A percentile compares a stretch with the other conserved stretches of the same genome.
These are phyloP conservation scores for Graphium sp. DNA, from an alignment of 2,329 filamentous ascomycete species.

Conservation along the genomic window DNA sequence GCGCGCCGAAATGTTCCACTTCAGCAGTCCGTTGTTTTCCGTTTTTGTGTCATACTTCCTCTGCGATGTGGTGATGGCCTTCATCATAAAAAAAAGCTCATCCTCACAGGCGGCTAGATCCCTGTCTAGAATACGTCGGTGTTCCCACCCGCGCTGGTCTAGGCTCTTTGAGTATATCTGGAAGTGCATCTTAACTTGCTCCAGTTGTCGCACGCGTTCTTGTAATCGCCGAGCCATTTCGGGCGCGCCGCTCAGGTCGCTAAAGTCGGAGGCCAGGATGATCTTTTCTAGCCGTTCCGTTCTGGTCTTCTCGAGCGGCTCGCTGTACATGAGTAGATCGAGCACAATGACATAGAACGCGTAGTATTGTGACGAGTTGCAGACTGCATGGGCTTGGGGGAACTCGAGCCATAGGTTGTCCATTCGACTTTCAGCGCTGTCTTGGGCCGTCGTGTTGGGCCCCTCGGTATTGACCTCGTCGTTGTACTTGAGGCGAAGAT, in stretches of 20 bases:
- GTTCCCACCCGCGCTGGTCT: conserved; percentile 81
- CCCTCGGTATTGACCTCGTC: conserved; percentile 68
- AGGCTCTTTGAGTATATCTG: conserved; percentile 79
- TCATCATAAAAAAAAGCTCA: conserved; percentile 99
- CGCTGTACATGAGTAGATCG: conserved; percentile 88
- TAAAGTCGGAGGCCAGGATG: conserved; percentile 96
- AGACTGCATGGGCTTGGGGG: conserved; percentile 81
- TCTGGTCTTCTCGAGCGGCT: conserved; percentile 93
- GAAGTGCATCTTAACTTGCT: conserved; percentile 94
- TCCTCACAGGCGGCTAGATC: conserved; percentile 85
- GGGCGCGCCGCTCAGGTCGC: conserved; percentile 81
- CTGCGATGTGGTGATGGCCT: conserved; percentile 94
- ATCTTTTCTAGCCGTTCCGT: conserved; percentile 94
- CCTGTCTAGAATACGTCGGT: conserved; percentile 73
- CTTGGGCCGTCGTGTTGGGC: conserved; percentile 11
- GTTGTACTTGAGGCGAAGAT: conserved; percentile 88
- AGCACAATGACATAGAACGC: conserved; percentile 96
- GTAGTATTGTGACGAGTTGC: conserved; percentile 95
- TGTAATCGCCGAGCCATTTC: conserved; percentile 86
- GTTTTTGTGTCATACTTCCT: conserved; percentile 61
- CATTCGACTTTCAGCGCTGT: conserved; percentile 55
- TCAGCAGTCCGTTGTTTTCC: conserved; percentile 56
- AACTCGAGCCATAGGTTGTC: conserved; percentile 97
- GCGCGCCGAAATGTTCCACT: conserved; percentile 85
- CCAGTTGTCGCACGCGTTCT: conserved; percentile 79